phyloP scores from a whole-genome alignment of 163 green algal species.

The Volvox carteri region DNA sequence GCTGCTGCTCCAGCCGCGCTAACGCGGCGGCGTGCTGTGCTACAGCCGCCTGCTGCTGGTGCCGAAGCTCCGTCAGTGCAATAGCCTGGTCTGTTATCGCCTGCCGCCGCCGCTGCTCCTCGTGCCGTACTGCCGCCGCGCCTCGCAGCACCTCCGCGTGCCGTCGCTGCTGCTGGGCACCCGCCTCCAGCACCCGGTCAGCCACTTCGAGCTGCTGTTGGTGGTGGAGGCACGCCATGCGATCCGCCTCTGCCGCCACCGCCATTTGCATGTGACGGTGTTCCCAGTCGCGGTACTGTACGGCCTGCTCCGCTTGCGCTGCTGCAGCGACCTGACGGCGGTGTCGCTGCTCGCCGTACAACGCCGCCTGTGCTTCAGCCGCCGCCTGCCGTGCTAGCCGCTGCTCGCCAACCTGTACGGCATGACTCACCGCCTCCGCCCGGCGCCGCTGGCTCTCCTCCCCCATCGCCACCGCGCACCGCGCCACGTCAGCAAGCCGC shows the following conservation, averaged over 20 bases:
- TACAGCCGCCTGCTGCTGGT: neutral
- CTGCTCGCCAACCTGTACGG: neutral
- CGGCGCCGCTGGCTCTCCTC: neutral
- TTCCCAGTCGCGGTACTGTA: too few species aligned
- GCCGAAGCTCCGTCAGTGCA: neutral
- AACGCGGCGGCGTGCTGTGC: neutral
- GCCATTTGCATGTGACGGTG: neutral
- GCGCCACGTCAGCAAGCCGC: neutral
- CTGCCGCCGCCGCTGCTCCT: neutral
- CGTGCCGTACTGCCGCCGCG: neutral
- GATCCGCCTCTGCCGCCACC: neutral
- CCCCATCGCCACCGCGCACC: neutral
- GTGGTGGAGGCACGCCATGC: neutral
- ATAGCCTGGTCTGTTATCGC: neutral
- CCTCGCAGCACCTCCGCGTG: neutral
- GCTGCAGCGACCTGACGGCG: too few species aligned
- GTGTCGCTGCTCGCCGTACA: neutral
- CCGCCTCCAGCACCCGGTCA: neutral
- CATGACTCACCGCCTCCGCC: neutral
- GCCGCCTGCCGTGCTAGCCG: neutral
- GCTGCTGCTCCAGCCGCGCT: neutral
- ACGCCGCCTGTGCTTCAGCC: neutral
- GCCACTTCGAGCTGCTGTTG: neutral
- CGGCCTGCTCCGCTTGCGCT: neutral
- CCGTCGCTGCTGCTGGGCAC: neutral